Base-by-base conservation (phyloP, 306 rosid species). In the Sicyos baderoa region DNA sequence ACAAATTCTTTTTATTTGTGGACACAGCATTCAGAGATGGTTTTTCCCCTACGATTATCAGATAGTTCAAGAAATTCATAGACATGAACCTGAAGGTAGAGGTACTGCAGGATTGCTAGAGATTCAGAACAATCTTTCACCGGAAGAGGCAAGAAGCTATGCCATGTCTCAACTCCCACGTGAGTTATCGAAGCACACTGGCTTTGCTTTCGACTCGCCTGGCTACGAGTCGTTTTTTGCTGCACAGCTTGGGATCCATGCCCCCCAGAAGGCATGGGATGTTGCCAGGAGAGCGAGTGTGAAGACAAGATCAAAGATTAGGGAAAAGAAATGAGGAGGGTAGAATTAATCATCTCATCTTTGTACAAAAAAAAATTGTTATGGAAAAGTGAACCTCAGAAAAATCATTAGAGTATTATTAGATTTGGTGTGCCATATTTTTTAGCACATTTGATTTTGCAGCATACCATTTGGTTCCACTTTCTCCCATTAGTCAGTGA, bases 231-330 rank as follows among this genome's bases (percentile, higher is more conserved):
- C 98, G 2, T 93, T 89, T 74, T 93, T 93, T 5, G 96, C 96
- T 7, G 74, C 95, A 59, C 98, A 89, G 84, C 82, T 77, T 2
- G 97, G 98, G 40, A 73, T 86, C 13, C 72, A 79, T 74, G 84
- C 88, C 27, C 96, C 98, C 27, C 98, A 89, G 56, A 93, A 86
- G 74, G 91, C 96, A 44, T 93, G 98, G 98, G 98, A 93, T 74
- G 98, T 93, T 77, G 98, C 98, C 32, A 86, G 89, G 74, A 81
- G 98, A 79, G 96, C 98, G 76, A 89, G 98, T 83, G 79, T 85
- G 84, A 86, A 48, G 79, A 58, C 89, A 3, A 74, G 72, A 21
- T 79, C 82, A 6, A 92, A 86, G 89, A 57, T 11, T 16, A 81
- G 67, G 51, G 79, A 59, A 25, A 79, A 78, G 78, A 87, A 82